Evolutionary conservation across 495 filamentous ascomycete genomes (phyloP).

Genomic region (Paragyromitra xinjiangensis): DNA sequence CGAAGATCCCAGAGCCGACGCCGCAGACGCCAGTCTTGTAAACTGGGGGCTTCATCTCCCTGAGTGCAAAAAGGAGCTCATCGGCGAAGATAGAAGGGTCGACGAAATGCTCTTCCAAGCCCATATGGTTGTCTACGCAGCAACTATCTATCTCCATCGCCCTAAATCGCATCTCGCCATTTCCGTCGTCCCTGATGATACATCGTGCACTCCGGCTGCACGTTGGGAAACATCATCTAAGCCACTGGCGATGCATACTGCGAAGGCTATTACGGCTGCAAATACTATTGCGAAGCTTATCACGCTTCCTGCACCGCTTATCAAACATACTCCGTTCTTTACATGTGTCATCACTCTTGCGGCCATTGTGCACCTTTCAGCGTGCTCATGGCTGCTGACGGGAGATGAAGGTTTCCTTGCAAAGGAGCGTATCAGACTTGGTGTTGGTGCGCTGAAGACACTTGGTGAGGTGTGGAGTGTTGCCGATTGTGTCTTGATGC

Average conservation of each 20-base stretch:
- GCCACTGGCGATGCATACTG: slow-evolving; percentile 73
- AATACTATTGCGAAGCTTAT: slow-evolving; percentile 80
- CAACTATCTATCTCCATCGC: slow-evolving; percentile 77
- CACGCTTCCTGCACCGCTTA: slow-evolving; percentile 75
- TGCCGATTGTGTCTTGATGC: slow-evolving; percentile 73
- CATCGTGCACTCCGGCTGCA: slow-evolving; percentile 66
- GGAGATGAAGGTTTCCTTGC: slow-evolving; percentile 74
- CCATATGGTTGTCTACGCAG: slow-evolving; percentile 79
- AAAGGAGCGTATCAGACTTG: slow-evolving; percentile 79
- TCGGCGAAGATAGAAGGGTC: slow-evolving; percentile 72
- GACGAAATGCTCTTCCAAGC: slow-evolving; percentile 95
- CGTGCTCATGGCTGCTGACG: slow-evolving; percentile 68
- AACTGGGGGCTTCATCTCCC: slow-evolving; percentile 87
- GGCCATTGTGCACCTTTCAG: slow-evolving; percentile 69
- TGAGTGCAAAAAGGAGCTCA: slow-evolving; percentile 73
- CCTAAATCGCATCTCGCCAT: slow-evolving; percentile 71
- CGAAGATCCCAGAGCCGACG: slow-evolving; percentile 57
- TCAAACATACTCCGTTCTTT: slow-evolving; percentile 87
- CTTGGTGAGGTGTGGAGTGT: slow-evolving; percentile 80
- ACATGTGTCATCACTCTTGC: slow-evolving; percentile 81
- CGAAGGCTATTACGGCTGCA: slow-evolving; percentile 80
- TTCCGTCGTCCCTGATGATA: slow-evolving; percentile 65
- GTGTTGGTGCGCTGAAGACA: slow-evolving; percentile 81
- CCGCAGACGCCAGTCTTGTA: slow-evolving; percentile 77
- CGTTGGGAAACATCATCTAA: slow-evolving; percentile 65